Conservation (phyloP, 1,284 basidiomycete species). For the Leucoagaricus sp. region DNA sequence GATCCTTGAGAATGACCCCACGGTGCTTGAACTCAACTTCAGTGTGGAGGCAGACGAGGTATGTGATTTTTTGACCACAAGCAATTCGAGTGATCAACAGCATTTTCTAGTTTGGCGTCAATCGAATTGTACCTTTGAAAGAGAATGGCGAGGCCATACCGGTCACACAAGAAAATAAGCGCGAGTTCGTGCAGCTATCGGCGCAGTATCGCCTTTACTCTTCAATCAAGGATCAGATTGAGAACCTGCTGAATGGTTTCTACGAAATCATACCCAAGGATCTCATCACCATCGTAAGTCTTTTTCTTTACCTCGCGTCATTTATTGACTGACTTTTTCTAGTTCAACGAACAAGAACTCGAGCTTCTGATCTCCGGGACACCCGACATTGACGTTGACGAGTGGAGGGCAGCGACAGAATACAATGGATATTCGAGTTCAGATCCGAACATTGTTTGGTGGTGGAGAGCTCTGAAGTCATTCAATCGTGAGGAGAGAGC, state of each 20-base stretch:
- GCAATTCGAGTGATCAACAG: constrained; percentile 4
- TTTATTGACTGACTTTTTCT: constrained; percentile 15
- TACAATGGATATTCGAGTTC: constrained; percentile 85
- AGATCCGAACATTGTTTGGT: constrained; percentile 97
- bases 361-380: constrained; percentile 98
- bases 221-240: constrained; percentile 96
- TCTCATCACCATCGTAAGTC: constrained; percentile 72
- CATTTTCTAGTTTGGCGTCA: constrained; percentile 76
- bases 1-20: constrained; percentile 92
- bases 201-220: constrained; percentile 91
- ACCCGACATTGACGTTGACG: constrained; percentile 98
- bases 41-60: constrained; percentile 93
- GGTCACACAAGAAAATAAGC: constrained; percentile 95
- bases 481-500: constrained; percentile 97
- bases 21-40: constrained; percentile 82
- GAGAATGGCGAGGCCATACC: constrained; percentile 78
- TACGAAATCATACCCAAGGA: constrained; percentile 95
- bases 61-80: constrained; percentile 25
- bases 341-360: constrained; percentile 98
- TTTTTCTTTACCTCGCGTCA: not conserved
- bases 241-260: constrained; percentile 89
- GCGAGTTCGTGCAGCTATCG: constrained; percentile 93
- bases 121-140: constrained; percentile 85
- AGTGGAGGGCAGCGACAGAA: constrained; percentile 95
- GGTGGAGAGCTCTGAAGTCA: constrained; percentile 98